Evolutionary conservation across 352 stramenopile genomes (phyloP).

Genomic region (Pseudoperonospora humuli): DNA sequence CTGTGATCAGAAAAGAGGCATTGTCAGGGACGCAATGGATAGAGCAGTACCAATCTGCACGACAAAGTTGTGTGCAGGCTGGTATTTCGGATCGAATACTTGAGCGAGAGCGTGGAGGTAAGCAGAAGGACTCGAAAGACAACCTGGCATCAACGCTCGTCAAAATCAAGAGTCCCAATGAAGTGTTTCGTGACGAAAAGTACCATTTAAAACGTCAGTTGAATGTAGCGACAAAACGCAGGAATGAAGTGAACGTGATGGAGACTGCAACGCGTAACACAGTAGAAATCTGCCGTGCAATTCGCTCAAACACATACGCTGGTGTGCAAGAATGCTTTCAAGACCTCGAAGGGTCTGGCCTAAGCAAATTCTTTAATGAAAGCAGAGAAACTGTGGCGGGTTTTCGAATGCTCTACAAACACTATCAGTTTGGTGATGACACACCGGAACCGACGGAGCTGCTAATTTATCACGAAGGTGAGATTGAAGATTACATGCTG

Average conservation of each 20-base stretch:
- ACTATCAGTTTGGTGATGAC: constrained; percentile 35
- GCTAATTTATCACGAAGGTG: constrained; percentile 45
- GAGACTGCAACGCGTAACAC: constrained; percentile 62
- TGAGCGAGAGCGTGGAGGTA: constrained; percentile 33
- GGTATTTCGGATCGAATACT: constrained; percentile 64
- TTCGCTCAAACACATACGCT: constrained; percentile 39
- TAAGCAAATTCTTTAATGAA: constrained; percentile 40
- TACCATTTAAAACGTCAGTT: constrained; percentile 50
- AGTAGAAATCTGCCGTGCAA: constrained; percentile 39
- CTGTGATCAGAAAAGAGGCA: constrained; percentile 3
- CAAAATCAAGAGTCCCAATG: constrained; percentile 43
- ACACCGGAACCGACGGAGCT: constrained; percentile 51
- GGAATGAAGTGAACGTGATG: constrained; percentile 45
- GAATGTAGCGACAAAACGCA: constrained; percentile 33
- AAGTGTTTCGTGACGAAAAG: constrained; percentile 59
- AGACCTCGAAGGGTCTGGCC: constrained; percentile 31
- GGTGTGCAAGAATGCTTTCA: constrained; percentile 45
- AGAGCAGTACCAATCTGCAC: constrained; percentile 41
- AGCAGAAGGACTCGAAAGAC: constrained; percentile 8
- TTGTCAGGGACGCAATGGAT: constrained; percentile 22
- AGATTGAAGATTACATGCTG: constrained; percentile 66
- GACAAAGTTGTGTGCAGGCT: constrained; percentile 61
- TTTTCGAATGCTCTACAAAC: constrained; percentile 62
- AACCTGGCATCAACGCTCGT: constrained; percentile 11
- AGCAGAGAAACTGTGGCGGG: constrained; percentile 42